Percentiles rank a stretch among this genome's conserved stretches.
These are phyloP conservation scores for Huntiella bhutanensis DNA, from an alignment of 2,329 filamentous ascomycete genomes.

Conservation along the genomic window DNA sequence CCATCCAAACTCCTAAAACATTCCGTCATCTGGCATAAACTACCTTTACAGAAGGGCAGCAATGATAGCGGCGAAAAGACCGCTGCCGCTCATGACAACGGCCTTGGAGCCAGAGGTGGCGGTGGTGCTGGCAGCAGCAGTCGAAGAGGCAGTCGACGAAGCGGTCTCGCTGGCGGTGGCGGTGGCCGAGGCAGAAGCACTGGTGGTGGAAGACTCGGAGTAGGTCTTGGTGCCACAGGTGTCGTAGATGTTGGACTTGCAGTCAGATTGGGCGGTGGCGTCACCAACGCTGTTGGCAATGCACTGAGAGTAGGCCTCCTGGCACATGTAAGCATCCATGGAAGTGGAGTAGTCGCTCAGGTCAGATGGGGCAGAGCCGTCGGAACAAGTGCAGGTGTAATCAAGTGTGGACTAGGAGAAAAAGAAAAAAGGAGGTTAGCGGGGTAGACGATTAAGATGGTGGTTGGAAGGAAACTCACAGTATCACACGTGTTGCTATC, in stretches of 20 bases:
- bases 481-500: constrained; percentile 25
- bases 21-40: neutral
- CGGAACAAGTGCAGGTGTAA: constrained; percentile 30
- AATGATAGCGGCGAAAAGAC: constrained; percentile 18
- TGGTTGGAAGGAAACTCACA: constrained; percentile 19
- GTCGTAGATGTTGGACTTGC: constrained; percentile 27
- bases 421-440: no score
- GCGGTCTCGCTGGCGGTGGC: constrained; percentile 14
- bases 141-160: constrained; percentile 11
- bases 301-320: constrained; percentile 29
- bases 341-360: constrained; percentile 35
- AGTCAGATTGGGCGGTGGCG: constrained; percentile 26
- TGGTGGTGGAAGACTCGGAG: constrained; percentile 13
- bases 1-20: neutral
- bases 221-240: constrained; percentile 27
- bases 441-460: neutral
- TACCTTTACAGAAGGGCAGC: constrained; percentile 9
- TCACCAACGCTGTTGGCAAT: constrained; percentile 24
- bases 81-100: constrained; percentile 19
- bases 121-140: constrained; percentile 12
- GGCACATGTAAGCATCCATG: constrained; percentile 33
- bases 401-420: constrained; percentile 21
- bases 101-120: constrained; percentile 12
- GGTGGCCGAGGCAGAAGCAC: constrained; percentile 16
- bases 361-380: constrained; percentile 29